Conservation (phyloP, 768 basidiomycete genomes). For the Lentinula sp. region DNA sequence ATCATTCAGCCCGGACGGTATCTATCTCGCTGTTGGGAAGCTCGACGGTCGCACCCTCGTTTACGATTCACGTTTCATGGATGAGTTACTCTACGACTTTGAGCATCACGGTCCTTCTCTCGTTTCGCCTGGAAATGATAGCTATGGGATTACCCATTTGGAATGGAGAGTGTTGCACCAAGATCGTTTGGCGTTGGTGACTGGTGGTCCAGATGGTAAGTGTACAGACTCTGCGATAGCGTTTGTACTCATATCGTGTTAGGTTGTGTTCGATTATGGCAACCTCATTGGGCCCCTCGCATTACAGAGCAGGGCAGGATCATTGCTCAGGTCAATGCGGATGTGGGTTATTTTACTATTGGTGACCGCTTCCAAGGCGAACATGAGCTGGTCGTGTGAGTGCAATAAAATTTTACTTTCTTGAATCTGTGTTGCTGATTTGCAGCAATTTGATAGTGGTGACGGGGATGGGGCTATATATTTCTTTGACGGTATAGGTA, state of each 20-base stretch:
- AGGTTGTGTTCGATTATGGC: conserved; percentile 73
- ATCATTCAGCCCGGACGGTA: conserved; percentile 53
- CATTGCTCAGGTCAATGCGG: conserved; percentile 48
- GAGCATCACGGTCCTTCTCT: conserved; percentile 32
- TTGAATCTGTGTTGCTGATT: neutral
- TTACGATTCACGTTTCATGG: conserved; percentile 55
- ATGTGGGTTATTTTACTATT: conserved; percentile 52
- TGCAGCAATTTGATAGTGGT: neutral
- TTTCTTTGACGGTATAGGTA: conserved; percentile 5
- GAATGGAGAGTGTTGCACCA: conserved; percentile 44
- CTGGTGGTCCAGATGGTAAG: conserved; percentile 60
- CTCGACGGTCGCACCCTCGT: conserved; percentile 54
- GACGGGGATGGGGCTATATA: conserved; percentile 4
- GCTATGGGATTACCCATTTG: conserved; percentile 46
- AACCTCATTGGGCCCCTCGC: conserved; percentile 34
- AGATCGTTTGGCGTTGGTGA: conserved; percentile 40
- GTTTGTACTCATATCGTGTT: neutral
- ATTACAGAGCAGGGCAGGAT: conserved; percentile 37
- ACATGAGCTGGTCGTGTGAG: conserved; percentile 55
- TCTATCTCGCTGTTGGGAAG: conserved; percentile 54
- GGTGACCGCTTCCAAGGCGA: conserved; percentile 51
- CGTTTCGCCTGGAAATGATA: conserved; percentile 21
- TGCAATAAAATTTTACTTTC: conserved; percentile 10
- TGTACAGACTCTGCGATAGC: neutral
- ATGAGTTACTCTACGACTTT: conserved; percentile 39